phyloP scores from a whole-genome alignment of 129 eudicot genomes.

The Helianthus annuus region DNA sequence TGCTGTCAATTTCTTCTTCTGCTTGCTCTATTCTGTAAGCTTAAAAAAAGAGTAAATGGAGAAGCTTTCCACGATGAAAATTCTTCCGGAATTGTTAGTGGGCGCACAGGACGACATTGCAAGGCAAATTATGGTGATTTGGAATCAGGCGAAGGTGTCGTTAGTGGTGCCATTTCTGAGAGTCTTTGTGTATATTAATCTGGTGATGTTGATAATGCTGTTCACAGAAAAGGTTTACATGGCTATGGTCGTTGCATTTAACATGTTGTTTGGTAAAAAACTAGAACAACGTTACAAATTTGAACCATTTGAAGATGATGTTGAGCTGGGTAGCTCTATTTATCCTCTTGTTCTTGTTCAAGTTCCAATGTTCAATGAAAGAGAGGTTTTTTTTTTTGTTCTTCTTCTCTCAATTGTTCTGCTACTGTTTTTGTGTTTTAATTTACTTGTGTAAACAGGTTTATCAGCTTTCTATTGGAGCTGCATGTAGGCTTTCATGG shows the following conservation, averaged over 20 bases:
- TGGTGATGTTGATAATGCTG: constrained; percentile 20
- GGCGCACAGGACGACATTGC: constrained; percentile 47
- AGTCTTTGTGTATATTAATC: background rate
- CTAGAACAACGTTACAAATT: constrained; percentile 32
- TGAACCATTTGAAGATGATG: constrained; percentile 29
- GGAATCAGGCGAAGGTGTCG: background rate
- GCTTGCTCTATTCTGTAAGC: background rate
- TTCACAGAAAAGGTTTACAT: constrained; percentile 35
- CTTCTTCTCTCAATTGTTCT: background rate
- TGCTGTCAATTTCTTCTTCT: too few relatives aligned
- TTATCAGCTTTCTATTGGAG: constrained; percentile 59
- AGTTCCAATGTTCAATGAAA: constrained; percentile 24
- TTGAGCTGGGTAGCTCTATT: constrained; percentile 23
- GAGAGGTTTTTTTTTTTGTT: constrained; percentile 35
- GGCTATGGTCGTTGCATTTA: constrained; percentile 29
- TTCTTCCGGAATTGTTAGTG: constrained; percentile 37
- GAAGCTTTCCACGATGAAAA: background rate
- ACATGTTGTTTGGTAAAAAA: constrained; percentile 28
- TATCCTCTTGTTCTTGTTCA: constrained; percentile 33
- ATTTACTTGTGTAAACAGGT: constrained; percentile 33
- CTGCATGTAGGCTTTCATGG: constrained; percentile 66
- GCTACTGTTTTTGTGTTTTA: background rate
- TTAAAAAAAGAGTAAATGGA: background rate
- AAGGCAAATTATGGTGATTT: background rate
- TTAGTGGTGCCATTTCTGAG: constrained; percentile 7